phyloP scores from a whole-genome alignment of 2,329 filamentous ascomycete genomes.

The Arthroderma sp. region DNA sequence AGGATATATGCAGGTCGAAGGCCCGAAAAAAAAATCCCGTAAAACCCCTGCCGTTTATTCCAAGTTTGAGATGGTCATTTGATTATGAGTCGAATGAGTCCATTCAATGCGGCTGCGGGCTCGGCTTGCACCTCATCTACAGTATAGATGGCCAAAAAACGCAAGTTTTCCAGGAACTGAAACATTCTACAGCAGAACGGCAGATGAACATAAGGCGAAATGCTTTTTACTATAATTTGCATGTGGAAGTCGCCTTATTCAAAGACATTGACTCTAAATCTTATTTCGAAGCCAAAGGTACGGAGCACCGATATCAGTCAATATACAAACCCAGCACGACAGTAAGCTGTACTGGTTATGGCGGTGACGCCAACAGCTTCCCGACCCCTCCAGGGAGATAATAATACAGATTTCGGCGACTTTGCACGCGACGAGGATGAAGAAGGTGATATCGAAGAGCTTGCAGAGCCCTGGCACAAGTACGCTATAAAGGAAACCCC shows the following conservation, averaged over 20 bases:
- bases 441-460: slow-evolving; percentile 8
- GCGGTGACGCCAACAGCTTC: slow-evolving; percentile 2
- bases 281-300: slow-evolving; percentile 14
- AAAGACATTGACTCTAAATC: not conserved
- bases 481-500: slow-evolving; percentile 7
- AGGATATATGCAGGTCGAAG: not conserved
- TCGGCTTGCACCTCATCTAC: not conserved
- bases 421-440: slow-evolving; percentile 9
- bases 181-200: not conserved
- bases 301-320: slow-evolving; percentile 17
- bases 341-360: slow-evolving; percentile 2
- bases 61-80: not conserved
- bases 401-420: slow-evolving; percentile 8
- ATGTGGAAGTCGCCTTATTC: not conserved
- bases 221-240: not conserved
- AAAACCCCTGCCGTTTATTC: not conserved
- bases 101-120: not conserved
- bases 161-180: not conserved
- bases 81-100: not conserved
- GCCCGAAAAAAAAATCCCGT: not conserved
- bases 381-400: slow-evolving; percentile 4
- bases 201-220: not conserved
- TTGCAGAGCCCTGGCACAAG: slow-evolving; percentile 7
- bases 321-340: slow-evolving; percentile 20
- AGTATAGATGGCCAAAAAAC: not conserved